Evolutionary conservation across 2,329 filamentous ascomycete genomes (phyloP), one percentile per base, ranked within the genome.

Genomic region (Fusarium scirpi): DNA sequence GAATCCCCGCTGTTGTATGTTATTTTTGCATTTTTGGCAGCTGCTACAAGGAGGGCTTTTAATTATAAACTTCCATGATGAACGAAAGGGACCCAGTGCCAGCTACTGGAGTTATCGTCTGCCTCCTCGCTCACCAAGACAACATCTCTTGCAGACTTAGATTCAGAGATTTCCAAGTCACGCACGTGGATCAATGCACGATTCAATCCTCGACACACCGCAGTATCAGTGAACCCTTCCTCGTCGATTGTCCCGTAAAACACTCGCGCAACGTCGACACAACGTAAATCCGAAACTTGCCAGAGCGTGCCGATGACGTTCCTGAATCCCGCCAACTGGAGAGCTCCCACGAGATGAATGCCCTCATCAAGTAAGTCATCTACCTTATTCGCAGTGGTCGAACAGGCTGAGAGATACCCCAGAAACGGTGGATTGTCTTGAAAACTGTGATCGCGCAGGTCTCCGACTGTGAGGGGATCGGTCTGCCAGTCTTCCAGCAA

Each of bases 1-100:
- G 46, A 49, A 49, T 49, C 46, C 46, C 46, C 46, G 46, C 46
- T 49, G 46, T 49, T 49, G 46, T 49, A 49, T 49, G 46, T 49
- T 13, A 1, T 24, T 32, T 11, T 49, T 22, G 10, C 2, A 6
- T 16, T 22, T 48, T 48, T 16, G 5, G 41, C 5, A 2, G 8
- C 12, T 43, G 8, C 20, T 6, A 13, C 5, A 22, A 15, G 13
- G 30, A 15, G 7, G 11, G 2, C 6, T 25, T 25, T 4, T 12
- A 12, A 29, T 11, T 29, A 29, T 5, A 29, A 4, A 29, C 27
- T 29, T 29, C 30, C 30, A 32, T 32, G 13, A 8, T 32, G 30
- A 8, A 32, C 30, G 15, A 15, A 32, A 32, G 30, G 30, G 30
- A 32, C 30, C 30, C 30, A 32, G 15, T 32, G 13, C 30, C 30